Base-by-base conservation (phyloP, 169 alveolate genomes). In the Plasmodium coatneyi region DNA sequence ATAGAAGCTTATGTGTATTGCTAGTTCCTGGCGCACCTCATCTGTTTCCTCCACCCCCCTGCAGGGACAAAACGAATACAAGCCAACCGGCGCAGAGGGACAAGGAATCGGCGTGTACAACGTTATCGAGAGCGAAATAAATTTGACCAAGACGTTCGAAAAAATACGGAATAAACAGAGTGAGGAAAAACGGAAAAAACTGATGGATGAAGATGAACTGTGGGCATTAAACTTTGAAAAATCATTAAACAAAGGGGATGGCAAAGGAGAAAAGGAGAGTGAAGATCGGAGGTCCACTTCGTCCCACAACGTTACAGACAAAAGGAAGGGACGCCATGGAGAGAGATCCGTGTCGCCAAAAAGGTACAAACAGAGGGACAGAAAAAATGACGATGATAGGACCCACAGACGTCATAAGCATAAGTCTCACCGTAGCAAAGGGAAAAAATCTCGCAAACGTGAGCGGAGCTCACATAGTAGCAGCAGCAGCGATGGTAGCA, bases 81-180 rank as follows among this genome's bases (percentile, higher is more conserved):
- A 95, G 34, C 96, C 98, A 19, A 96, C 97, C 19, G 98, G 98
- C 4, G 98, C 98, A 1, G 98, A 97, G 78, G 98, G 98, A 16
- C 82, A 72, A 80, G 98, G 98, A 39, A 94, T 97, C 30, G 98
- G 95, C 22, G 95, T 92, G 60, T 96, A 95, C 83, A 91, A 95
- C 76, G 98, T 97, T 19, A 93, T 97, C n/a, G 72, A 95, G 16
- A 95, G 96, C 49, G 97, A 96, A 82, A 84, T 92, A 78, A 83
- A 93, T 9, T 72, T 96, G 78, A 72, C 87, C 71, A 96, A 96
- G 32, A 82, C 84, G 60, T 87, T 87, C 70, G 93, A 81, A 36
- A 41, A 80, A 30, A 78, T 92, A 14, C 84, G 83, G 22, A 79
- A 54, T 25, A 82, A 72, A 2, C 28, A 52, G 5, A 60, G 81